Conservation (phyloP, 345 rosid species). For the Salix brachista region DNA sequence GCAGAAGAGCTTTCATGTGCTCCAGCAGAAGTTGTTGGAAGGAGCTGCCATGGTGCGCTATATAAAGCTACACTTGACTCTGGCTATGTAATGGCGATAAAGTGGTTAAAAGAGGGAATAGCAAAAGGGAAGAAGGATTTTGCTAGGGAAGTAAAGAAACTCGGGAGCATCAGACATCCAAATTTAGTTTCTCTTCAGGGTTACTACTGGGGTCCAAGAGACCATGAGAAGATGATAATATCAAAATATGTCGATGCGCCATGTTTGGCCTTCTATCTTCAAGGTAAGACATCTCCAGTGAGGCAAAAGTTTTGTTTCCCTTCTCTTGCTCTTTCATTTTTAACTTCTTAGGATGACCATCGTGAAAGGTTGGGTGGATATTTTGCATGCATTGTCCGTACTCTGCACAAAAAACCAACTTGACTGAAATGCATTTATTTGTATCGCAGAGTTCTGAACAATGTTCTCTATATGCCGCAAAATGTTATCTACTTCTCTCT, state of each 20-base stretch:
- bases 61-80: conserved; percentile 72
- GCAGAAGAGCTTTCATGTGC: conserved; percentile 82
- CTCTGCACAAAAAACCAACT: not conserved
- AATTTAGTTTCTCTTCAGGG: conserved; percentile 77
- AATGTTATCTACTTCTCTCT: no score
- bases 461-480: no score
- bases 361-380: not conserved
- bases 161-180: conserved; percentile 77
- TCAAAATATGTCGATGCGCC: conserved; percentile 56
- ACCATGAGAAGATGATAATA: conserved; percentile 78
- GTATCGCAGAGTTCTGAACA: no score
- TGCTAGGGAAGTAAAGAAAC: conserved; percentile 82
- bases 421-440: not conserved
- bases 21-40: conserved; percentile 82
- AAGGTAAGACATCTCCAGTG: conserved; percentile 42
- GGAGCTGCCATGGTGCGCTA: conserved; percentile 77
- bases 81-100: conserved; percentile 58
- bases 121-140: conserved; percentile 80
- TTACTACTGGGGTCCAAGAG: conserved; percentile 82
- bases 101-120: conserved; percentile 84
- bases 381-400: not conserved
- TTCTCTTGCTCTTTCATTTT: not conserved
- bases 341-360: not conserved
- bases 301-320: not conserved
- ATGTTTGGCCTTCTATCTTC: conserved; percentile 69